Conservation (phyloP, 768 basidiomycete species). For the Boletus vermiculosoides region DNA sequence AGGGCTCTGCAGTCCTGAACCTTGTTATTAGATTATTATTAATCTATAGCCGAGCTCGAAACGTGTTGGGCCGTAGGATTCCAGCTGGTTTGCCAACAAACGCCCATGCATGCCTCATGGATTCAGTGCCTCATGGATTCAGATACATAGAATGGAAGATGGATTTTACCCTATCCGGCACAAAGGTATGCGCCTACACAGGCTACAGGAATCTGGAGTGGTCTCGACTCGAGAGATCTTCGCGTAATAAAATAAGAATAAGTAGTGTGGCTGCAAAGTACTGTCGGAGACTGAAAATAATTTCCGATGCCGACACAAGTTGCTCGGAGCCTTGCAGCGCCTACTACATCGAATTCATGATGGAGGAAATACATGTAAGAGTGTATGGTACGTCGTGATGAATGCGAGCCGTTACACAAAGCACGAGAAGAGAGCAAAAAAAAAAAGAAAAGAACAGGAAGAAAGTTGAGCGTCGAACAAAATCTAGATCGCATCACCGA, state of each 20-base stretch:
- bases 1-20: too few species aligned
- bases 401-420: slow-evolving; percentile 8
- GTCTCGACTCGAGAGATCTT: too few species aligned
- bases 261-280: too few species aligned
- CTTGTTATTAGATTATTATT: too few species aligned
- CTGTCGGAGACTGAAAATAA: too few species aligned
- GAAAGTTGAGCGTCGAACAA: background rate
- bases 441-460: background rate
- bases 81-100: background rate
- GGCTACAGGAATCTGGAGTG: too few species aligned
- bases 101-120: background rate
- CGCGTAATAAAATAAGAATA: too few species aligned
- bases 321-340: background rate
- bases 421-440: slow-evolving; percentile 8
- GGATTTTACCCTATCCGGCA: background rate
- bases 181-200: too few species aligned
- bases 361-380: slow-evolving; percentile 5
- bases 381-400: slow-evolving; percentile 19
- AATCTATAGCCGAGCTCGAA: too few species aligned
- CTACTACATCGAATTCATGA: background rate
- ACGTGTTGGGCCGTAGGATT: too few species aligned
- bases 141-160: background rate
- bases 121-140: too few species aligned
- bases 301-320: too few species aligned
- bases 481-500: slow-evolving; percentile 13